Evolutionary conservation across 1,284 basidiomycete genomes (phyloP).

Genomic region (Rhodotorula sp.): DNA sequence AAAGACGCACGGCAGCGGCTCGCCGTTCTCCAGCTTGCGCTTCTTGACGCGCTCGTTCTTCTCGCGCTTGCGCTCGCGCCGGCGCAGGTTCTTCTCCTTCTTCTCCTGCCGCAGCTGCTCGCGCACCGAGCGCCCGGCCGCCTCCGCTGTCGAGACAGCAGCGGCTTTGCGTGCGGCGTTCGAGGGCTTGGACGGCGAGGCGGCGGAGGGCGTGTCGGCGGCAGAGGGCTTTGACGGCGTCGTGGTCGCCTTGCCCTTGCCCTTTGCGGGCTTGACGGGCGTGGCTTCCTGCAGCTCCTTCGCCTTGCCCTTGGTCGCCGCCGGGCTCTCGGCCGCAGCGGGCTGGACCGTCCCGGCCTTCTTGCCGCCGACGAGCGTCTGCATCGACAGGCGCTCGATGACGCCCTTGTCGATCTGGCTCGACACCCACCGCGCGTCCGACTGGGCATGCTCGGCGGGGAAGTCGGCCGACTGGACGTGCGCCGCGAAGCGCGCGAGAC

Average conservation of each 20-base stretch:
- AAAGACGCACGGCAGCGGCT: conserved; percentile 7
- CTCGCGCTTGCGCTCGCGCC: conserved; percentile 20
- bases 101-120: conserved; percentile 28
- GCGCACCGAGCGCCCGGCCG: conserved; percentile 17
- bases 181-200: not conserved
- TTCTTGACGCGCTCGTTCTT: conserved; percentile 22
- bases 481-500: conserved; percentile 29
- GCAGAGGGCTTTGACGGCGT: not conserved
- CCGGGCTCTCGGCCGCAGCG: not conserved
- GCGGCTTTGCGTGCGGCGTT: conserved; percentile 3
- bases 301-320: too few species aligned
- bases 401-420: conserved; percentile 35
- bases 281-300: not conserved
- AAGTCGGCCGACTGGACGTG: conserved; percentile 31
- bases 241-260: not conserved
- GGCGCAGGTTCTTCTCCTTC: conserved; percentile 25
- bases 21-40: conserved; percentile 17
- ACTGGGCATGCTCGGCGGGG: conserved; percentile 10
- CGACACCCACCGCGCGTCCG: conserved; percentile 34
- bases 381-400: conserved; percentile 22
- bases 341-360: conserved; percentile 19
- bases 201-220: not conserved
- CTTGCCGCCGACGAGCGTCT: conserved; percentile 35
- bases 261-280: not conserved
- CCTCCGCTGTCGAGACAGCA: conserved; percentile 16